phyloP scores from a whole-genome alignment of 208 protist species.

The Spongospora subterranea region DNA sequence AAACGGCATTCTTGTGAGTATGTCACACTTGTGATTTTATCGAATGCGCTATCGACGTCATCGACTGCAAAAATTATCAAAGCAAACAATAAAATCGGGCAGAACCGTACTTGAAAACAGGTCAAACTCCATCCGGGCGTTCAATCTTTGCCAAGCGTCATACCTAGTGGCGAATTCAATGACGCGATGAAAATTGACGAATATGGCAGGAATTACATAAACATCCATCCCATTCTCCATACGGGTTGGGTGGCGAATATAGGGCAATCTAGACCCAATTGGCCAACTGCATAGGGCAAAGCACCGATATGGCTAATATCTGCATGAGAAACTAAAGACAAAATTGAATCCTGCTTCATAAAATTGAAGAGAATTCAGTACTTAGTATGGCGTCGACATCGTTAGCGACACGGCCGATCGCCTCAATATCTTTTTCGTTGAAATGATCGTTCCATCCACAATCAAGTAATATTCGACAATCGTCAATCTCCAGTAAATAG shows the following conservation, averaged over 20 bases:
- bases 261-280: constrained; percentile 73
- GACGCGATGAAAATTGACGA: not conserved
- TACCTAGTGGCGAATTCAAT: constrained; percentile 54
- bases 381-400: constrained; percentile 75
- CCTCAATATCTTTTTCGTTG: constrained; percentile 73
- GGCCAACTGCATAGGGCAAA: constrained; percentile 76
- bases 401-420: constrained; percentile 48
- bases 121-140: constrained; percentile 72
- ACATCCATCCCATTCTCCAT: constrained; percentile 80
- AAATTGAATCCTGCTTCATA: not conserved
- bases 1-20: constrained; percentile 49
- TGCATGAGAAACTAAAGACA: constrained; percentile 74
- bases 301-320: constrained; percentile 80
- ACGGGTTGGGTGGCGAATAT: constrained; percentile 82
- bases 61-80: constrained; percentile 68
- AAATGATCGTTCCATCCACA: constrained; percentile 82
- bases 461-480: constrained; percentile 81
- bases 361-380: not conserved
- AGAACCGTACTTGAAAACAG: constrained; percentile 65
- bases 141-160: constrained; percentile 72
- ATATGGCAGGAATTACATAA: constrained; percentile 71
- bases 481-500: constrained; percentile 75
- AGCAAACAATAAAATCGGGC: not conserved
- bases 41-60: constrained; percentile 77
- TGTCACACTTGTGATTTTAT: constrained; percentile 61